Base-by-base conservation (phyloP, 2,329 filamentous ascomycete species). In the Stachybotrys chlorohalonatus region DNA sequence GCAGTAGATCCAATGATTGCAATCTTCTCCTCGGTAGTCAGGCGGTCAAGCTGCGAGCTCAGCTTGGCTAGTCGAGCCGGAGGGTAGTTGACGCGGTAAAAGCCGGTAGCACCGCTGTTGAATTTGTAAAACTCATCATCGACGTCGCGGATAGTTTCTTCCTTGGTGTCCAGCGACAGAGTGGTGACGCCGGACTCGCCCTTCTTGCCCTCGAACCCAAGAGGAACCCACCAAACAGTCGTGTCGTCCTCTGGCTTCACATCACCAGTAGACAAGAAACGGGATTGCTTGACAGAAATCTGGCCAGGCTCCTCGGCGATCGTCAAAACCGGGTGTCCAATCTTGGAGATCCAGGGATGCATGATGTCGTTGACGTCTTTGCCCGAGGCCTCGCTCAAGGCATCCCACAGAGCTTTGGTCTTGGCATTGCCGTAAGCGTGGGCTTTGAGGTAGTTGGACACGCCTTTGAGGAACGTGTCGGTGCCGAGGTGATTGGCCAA, bases 181-280 rank as follows among this genome's bases (percentile, higher is more conserved):
- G 81, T 76, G 55, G 86, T 76, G 53, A 87, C 76, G 7, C 81
- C 82, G 39, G 83, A 74, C 36, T 85, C 75, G 24, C 86, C 79
- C 45, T 79, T 75, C 64, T 90, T 90, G 53, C 90, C 88, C 69
- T 91, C 88, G 31, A 99, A 77, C 13, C 87, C 88, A 36, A 99
- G 80, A 15, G 94, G 94, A 57, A 97, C 83, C 93, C 94, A 99
- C 94, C 94, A 99, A 17, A 84, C 85, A 3, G 92, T 96, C 64
- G 87, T 79, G 65, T 99, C 92, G 62, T 99, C 94, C 66, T 95
- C 89, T 1, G 90, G 78, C 74, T 91, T 90, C 54, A 91, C 89
- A 67, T 97, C 93, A 9, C 94, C 94, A 4, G 90, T 91, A 17
- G 89, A 90, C 24, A 99, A 78, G 81, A 96, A 99, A 55, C 94